A percentile compares a stretch with the other conserved stretches of the same genome.
Evolutionary conservation across 2,329 filamentous ascomycete genomes (phyloP).

Genomic region (Phyllosticta capitalensis): DNA sequence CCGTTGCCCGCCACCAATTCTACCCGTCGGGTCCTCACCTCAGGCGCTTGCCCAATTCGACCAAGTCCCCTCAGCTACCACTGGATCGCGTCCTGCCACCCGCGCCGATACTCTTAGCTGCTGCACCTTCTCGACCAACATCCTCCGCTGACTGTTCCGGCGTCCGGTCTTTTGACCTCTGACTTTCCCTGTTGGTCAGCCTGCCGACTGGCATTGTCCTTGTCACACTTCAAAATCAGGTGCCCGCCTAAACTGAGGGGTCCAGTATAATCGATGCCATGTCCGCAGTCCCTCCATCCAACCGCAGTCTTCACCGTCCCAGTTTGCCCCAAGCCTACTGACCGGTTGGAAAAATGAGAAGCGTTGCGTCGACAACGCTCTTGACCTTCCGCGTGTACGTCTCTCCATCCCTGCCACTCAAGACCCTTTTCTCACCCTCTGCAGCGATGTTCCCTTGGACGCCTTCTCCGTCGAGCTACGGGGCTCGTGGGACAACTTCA

Average conservation of each 20-base stretch:
- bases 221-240: not conserved
- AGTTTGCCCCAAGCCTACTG: not conserved
- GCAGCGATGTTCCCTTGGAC: constrained; percentile 30
- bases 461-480: constrained; percentile 66
- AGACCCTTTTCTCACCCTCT: constrained; percentile 16
- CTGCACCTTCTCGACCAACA: not conserved
- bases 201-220: not conserved
- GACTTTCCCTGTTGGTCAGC: not conserved
- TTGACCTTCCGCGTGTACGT: constrained; percentile 49
- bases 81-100: not conserved
- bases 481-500: constrained; percentile 95
- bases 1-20: not conserved
- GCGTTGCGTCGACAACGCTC: constrained; percentile 44
- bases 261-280: not conserved
- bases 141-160: not conserved
- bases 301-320: not conserved
- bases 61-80: not conserved
- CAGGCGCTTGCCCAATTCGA: not conserved
- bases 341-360: constrained; percentile 3
- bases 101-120: not conserved
- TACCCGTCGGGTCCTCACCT: not conserved
- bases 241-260: not conserved
- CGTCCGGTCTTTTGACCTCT: not conserved
- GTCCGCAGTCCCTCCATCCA: not conserved
- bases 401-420: constrained; percentile 15